phyloP scores from a whole-genome alignment of 2,329 filamentous ascomycete species.

The Claviceps arundinis region DNA sequence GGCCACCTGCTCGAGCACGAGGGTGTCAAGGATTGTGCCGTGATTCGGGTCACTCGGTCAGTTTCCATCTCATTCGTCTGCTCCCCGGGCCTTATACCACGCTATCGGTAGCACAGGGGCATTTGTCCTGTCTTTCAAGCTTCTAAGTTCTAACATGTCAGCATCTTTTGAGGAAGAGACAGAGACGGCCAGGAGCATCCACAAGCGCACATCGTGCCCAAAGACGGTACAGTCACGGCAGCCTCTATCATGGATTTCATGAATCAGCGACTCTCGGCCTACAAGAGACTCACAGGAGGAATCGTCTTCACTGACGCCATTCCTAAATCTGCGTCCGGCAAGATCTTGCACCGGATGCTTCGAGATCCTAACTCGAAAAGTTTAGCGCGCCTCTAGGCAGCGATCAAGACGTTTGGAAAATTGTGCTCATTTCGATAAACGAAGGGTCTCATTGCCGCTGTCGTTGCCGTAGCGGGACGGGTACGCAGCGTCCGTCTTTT shows the following conservation, averaged over 20 bases:
- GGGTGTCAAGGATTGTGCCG: constrained; percentile 58
- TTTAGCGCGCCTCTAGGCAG: background rate
- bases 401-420: background rate
- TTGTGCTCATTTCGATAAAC: too few species aligned
- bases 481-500: too few species aligned
- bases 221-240: background rate
- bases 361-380: constrained; percentile 33
- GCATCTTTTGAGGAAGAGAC: background rate
- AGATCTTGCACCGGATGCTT: constrained; percentile 56
- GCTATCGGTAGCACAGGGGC: too few species aligned
- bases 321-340: constrained; percentile 62
- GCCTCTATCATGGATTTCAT: background rate
- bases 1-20: constrained; percentile 60
- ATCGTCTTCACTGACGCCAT: constrained; percentile 53
- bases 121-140: background rate
- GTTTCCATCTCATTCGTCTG: background rate
- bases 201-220: constrained; percentile 28
- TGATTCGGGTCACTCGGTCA: constrained; percentile 32
- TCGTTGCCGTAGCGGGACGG: too few species aligned
- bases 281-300: constrained; percentile 53
- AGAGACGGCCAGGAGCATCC: constrained; percentile 19
- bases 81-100: too few species aligned
- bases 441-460: too few species aligned
- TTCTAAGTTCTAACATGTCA: too few species aligned
- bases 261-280: constrained; percentile 11